Conservation (phyloP, 2,329 filamentous ascomycete genomes). For the Neofusicoccum kwambonambiense region DNA sequence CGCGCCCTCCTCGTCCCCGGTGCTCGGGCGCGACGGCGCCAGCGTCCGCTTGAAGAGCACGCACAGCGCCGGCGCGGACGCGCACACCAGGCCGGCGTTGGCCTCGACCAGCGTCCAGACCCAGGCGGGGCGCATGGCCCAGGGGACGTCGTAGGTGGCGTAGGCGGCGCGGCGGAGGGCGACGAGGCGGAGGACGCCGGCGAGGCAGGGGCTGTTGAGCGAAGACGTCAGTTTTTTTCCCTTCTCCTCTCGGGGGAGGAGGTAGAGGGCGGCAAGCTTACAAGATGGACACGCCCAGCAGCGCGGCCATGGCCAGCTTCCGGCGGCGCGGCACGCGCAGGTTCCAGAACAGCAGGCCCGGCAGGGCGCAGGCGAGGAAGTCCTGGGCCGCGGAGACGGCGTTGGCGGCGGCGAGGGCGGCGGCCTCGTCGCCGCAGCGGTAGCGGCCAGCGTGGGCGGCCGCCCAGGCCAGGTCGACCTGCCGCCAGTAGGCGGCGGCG, state of each 20-base stretch:
- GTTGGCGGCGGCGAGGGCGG: slow-evolving; percentile 38
- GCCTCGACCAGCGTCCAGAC: slow-evolving; percentile 44
- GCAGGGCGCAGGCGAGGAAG: slow-evolving; percentile 41
- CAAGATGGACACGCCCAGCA: slow-evolving; percentile 46
- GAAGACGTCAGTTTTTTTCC: neutral
- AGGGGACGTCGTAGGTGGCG: slow-evolving; percentile 41
- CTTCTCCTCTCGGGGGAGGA: neutral
- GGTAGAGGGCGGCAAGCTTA: slow-evolving; percentile 18
- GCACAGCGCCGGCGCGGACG: slow-evolving; percentile 44
- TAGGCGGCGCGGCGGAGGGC: slow-evolving; percentile 35
- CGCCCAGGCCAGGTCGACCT: slow-evolving; percentile 29
- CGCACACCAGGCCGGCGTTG: slow-evolving; percentile 43
- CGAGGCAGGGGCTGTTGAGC: slow-evolving; percentile 31
- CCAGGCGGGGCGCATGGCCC: slow-evolving; percentile 39
- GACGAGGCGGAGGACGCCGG: slow-evolving; percentile 38
- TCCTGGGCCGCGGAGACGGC: slow-evolving; percentile 41
- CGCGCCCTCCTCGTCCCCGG: neutral
- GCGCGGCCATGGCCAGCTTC: slow-evolving; percentile 45
- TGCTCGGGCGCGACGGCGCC: neutral
- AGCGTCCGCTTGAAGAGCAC: slow-evolving; percentile 30
- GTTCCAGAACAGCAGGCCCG: slow-evolving; percentile 45
- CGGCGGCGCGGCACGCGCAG: slow-evolving; percentile 44
- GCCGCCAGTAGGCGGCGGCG: slow-evolving; percentile 41
- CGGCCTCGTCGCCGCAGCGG: slow-evolving; percentile 38
- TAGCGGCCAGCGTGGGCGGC: neutral